Evolutionary conservation across 345 rosid genomes (phyloP).

Genomic region (Camelina neglecta): DNA sequence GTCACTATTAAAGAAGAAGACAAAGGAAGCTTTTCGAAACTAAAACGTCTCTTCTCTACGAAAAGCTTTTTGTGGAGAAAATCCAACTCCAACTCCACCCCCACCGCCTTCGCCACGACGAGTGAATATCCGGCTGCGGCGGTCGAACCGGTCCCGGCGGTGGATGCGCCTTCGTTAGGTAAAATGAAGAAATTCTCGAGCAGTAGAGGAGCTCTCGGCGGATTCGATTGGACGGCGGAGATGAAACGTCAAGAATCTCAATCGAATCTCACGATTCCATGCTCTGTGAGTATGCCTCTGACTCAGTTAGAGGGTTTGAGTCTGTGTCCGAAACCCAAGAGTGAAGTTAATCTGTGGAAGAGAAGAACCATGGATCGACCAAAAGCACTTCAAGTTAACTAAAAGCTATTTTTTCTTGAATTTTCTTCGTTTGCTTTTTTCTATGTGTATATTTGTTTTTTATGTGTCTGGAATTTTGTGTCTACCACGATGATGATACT

Average conservation of each 20-base stretch:
- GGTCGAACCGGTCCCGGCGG: constrained; percentile 3
- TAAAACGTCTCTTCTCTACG: constrained; percentile 52
- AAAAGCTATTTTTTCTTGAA: constrained; percentile 19
- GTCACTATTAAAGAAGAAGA: constrained; percentile 31
- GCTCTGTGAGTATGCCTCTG: constrained; percentile 25
- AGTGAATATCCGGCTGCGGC: constrained; percentile 41
- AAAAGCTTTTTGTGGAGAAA: constrained; percentile 36
- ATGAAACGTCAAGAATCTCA: constrained; percentile 39
- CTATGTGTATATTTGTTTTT: neutral
- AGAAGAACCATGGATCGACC: constrained; percentile 81
- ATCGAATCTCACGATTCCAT: constrained; percentile 22
- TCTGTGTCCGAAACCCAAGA: constrained; percentile 31
- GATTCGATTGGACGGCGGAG: constrained; percentile 72
- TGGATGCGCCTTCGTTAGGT: constrained; percentile 44
- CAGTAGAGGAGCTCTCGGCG: constrained; percentile 56
- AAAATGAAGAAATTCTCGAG: constrained; percentile 77
- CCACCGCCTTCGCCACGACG: neutral
- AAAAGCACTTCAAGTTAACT: constrained; percentile 56
- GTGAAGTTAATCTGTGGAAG: constrained; percentile 82
- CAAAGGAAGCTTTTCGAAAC: constrained; percentile 38
- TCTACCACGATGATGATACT: neutral
- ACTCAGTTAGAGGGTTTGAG: constrained; percentile 1
- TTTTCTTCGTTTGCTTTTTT: neutral
- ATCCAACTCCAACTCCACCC: constrained; percentile 27
- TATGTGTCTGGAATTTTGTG: neutral